A percentile compares a stretch with the other conserved stretches of the same genome.
These are phyloP conservation scores for Oxytropis ochrocephala DNA, from an alignment of 306 rosid genomes.

Conservation along the genomic window DNA sequence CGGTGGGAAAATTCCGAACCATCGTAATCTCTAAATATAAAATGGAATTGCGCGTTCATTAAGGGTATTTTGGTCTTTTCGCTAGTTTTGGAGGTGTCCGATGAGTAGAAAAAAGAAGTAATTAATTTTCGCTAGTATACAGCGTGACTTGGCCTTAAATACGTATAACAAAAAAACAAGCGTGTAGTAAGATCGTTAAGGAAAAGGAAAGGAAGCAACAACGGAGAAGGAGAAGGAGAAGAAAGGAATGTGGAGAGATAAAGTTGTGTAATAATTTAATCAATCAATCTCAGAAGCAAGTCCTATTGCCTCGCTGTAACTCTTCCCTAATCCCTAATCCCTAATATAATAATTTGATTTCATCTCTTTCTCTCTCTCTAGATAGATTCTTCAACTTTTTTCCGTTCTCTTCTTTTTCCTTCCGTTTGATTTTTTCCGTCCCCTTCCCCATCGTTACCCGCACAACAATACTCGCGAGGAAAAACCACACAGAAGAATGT, in stretches of 20 bases:
- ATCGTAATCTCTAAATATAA: too few species aligned
- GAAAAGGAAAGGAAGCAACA: neutral
- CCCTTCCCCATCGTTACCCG: neutral
- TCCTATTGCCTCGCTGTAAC: conserved; percentile 21
- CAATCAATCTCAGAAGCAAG: neutral
- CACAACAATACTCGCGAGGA: neutral
- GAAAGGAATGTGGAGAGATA: neutral
- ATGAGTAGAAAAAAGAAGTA: too few species aligned
- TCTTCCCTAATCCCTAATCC: neutral
- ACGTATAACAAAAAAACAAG: neutral
- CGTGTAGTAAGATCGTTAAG: neutral
- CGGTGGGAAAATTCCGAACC: too few species aligned
- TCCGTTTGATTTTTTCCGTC: neutral
- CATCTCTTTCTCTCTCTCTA: neutral
- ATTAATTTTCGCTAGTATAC: too few species aligned
- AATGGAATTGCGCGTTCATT: too few species aligned
- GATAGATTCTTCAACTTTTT: neutral
- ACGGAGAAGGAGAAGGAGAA: neutral
- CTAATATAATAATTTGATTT: neutral
- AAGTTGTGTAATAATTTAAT: neutral
- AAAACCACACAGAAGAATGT: conserved; percentile 33
- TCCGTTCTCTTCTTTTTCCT: neutral
- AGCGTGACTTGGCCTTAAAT: neutral
- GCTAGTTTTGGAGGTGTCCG: too few species aligned
- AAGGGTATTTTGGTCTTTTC: too few species aligned